Percentiles rank a stretch among this genome's conserved stretches.
phyloP scores from a whole-genome alignment of 164 flowering plant species.

The Amborella trichopoda region DNA sequence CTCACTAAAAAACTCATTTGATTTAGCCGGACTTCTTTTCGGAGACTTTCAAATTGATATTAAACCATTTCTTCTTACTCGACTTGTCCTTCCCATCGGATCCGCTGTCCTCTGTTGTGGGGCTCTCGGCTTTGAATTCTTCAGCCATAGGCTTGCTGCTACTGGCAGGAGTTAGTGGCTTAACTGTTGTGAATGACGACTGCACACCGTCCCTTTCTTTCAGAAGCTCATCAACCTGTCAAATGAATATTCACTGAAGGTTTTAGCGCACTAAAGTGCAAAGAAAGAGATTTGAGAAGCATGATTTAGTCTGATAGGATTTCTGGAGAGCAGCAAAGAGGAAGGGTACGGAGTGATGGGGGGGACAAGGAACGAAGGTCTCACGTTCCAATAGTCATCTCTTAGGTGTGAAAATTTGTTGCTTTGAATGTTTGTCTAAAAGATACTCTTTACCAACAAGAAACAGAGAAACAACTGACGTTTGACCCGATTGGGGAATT shows the following conservation, averaged over 20 bases:
- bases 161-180: conserved; percentile 16
- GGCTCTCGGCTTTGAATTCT: conserved; percentile 47
- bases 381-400: too few relatives aligned
- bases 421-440: too few relatives aligned
- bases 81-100: conserved; percentile 77
- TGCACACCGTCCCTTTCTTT: conserved; percentile 80
- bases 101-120: conserved; percentile 39
- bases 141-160: conserved; percentile 43
- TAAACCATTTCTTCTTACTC: conserved; percentile 70
- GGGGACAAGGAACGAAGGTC: too few relatives aligned
- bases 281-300: not conserved
- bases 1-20: not conserved
- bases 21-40: conserved; percentile 46
- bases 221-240: conserved; percentile 87
- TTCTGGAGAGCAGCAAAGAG: too few relatives aligned
- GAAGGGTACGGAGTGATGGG: too few relatives aligned
- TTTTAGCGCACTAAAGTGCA: not conserved
- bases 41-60: conserved; percentile 62
- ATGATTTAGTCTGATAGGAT: too few relatives aligned
- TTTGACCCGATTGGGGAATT: too few relatives aligned
- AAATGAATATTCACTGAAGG: too few relatives aligned
- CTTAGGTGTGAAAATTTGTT: too few relatives aligned
- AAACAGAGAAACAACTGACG: too few relatives aligned
- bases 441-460: too few relatives aligned
- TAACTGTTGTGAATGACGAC: conserved; percentile 52